Conservation (phyloP, 2,329 filamentous ascomycete species). For the Aspergillus sp. region DNA sequence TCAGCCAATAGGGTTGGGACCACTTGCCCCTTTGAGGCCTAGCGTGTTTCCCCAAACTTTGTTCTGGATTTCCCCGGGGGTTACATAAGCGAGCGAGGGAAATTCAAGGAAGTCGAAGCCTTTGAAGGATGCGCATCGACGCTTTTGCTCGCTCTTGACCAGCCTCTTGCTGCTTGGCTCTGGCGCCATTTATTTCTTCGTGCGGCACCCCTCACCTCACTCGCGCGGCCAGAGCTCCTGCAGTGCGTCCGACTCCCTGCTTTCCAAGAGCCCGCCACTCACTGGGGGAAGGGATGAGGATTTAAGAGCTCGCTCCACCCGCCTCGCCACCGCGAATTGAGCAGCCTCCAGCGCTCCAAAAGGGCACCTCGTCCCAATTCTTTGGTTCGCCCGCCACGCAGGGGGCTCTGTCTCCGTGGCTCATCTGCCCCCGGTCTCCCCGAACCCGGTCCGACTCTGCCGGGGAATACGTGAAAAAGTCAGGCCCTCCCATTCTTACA, state of each 20-base stretch:
- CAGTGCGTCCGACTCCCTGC: not conserved
- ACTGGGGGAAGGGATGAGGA: not conserved
- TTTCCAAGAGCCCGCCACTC: not conserved
- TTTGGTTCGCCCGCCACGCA: not conserved
- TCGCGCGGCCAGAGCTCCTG: not conserved
- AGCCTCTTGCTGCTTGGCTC: not conserved
- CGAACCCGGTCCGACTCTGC: not conserved
- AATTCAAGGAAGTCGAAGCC: not conserved
- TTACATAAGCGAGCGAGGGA: not conserved
- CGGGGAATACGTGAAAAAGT: not conserved
- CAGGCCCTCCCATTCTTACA: not conserved
- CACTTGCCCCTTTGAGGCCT: not conserved
- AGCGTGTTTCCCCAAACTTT: conserved; percentile 1
- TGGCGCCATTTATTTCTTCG: not conserved
- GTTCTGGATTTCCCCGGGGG: not conserved
- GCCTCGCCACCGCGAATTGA: not conserved
- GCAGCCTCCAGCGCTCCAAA: not conserved
- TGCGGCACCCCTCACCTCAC: not conserved
- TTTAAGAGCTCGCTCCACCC: not conserved
- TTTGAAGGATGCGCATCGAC: not conserved
- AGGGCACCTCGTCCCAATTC: not conserved
- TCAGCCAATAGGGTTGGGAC: not conserved
- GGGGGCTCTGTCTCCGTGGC: not conserved
- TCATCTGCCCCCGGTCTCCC: not conserved
- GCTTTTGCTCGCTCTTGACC: conserved; percentile 3